These are phyloP conservation scores for Acanthamoeba royreba DNA, from an alignment of 208 protist species.

Conservation along the genomic window DNA sequence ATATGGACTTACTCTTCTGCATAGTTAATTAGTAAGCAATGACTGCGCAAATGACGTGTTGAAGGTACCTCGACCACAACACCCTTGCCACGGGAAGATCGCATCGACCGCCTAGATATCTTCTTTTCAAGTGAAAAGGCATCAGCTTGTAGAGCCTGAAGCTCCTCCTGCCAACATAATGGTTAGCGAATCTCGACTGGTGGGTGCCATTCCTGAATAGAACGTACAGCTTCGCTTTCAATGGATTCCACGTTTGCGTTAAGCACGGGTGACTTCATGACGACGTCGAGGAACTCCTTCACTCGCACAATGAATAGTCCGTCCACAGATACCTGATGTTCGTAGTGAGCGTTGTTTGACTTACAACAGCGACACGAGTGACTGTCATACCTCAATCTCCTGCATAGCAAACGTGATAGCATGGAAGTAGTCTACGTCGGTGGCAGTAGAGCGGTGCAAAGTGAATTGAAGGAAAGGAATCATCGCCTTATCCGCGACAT, in stretches of 20 bases:
- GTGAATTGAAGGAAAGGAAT: conserved; percentile 12
- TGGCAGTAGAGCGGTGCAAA: not conserved
- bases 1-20: conserved; percentile 1
- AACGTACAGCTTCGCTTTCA: not conserved
- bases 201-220: too few species aligned
- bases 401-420: conserved; percentile 42
- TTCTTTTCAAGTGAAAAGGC: not conserved
- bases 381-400: not conserved
- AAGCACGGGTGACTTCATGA: conserved; percentile 23
- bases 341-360: too few species aligned
- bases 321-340: conserved; percentile 3
- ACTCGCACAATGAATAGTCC: not conserved
- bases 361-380: too few species aligned
- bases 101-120: not conserved
- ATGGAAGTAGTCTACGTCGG: conserved; percentile 42
- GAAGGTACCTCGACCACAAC: not conserved
- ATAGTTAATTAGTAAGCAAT: too few species aligned
- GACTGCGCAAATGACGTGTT: too few species aligned
- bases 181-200: not conserved
- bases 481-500: not conserved
- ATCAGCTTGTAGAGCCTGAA: not conserved
- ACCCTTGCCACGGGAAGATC: not conserved
- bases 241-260: not conserved
- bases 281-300: conserved; percentile 35
- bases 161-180: not conserved